Conservation (phyloP, 1,284 basidiomycete species). For the Paramarasmius palmivorus region DNA sequence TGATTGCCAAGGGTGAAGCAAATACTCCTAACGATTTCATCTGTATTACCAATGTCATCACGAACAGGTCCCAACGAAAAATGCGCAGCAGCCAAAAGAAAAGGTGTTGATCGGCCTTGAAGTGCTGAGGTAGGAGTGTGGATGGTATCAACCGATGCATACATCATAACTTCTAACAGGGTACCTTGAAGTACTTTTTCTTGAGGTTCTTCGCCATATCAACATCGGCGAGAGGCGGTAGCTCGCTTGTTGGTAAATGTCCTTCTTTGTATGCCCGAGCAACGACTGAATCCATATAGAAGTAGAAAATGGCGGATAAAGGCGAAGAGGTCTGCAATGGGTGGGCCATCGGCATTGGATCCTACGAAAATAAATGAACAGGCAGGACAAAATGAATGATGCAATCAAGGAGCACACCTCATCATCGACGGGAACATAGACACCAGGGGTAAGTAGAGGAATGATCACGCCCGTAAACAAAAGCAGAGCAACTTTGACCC, state of each 20-base stretch:
- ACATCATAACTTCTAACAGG: constrained; percentile 21
- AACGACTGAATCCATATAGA: constrained; percentile 48
- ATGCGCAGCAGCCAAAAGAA: constrained; percentile 21
- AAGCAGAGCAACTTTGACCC: constrained; percentile 26
- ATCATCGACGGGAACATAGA: constrained; percentile 28
- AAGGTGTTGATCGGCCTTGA: constrained; percentile 25
- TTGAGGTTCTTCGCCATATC: constrained; percentile 34
- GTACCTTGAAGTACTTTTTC: constrained; percentile 24
- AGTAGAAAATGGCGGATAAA: constrained; percentile 48
- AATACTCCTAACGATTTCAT: no score
- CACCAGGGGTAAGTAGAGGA: constrained; percentile 27
- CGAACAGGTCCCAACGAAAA: constrained; percentile 34
- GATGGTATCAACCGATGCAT: no score
- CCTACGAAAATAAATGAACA: constrained; percentile 19
- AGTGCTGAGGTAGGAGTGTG: no score
- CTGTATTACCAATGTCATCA: constrained; percentile 18
- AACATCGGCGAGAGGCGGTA: constrained; percentile 51
- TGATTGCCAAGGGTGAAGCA: no score
- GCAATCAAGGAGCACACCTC: constrained; percentile 22
- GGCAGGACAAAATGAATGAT: not conserved
- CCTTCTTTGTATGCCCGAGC: constrained; percentile 28
- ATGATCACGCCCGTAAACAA: constrained; percentile 23
- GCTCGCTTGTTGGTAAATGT: constrained; percentile 31
- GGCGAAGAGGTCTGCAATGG: constrained; percentile 58
- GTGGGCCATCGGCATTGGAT: constrained; percentile 37